Base-by-base conservation (phyloP, 2,329 filamentous ascomycete species). In the Decorospora gaudefroyi region DNA sequence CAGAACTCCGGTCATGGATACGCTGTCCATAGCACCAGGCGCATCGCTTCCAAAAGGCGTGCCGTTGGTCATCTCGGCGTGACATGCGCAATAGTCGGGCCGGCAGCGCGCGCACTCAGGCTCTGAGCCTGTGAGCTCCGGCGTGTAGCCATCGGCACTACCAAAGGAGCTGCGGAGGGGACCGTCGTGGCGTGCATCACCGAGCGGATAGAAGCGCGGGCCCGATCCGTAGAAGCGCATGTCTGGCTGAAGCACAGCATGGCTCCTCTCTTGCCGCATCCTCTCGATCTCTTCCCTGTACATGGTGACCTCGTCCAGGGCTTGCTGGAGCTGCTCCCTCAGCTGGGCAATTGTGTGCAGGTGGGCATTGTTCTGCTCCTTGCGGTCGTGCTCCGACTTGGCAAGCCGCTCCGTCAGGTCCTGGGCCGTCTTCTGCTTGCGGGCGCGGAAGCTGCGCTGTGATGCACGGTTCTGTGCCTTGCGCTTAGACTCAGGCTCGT, bases 391-490 rank as follows among this genome's bases (percentile, higher is more conserved):
- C 19, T 49, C 46, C 17, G 45, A 45, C n/a, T 44, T 13, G 36
- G 81, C 75, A 4, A 68, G 52, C 40, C 67, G 58, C 17, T 46
- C 42, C 49, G 80, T 75, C 31, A 83, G 72, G 53, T 81, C 91
- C 26, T 87, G 85, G 5, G 96, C 88, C 26, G 89, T 87, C 16
- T 89, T 43, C 28, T 43, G 44, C 52, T 92, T 83, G 45, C 92
- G 80, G 72, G 96, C 90, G 22, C 92, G 82, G 71, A 97, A 97
- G 1, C 88, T 89, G 46, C 92, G 79, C 74, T 97, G 92, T 3
- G 92, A 92, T 32, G 89, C 88, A 48, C 93, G 82, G 70, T 97
- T 97, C 74, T 97, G 93, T 1, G 89, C 88, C 76, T 96, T 95
- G 55, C 93, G 84, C 75, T 95, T 95, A 29, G 90, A 95, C 1